Evolutionary conservation across 78 protist species (phyloP), one percentile per base, ranked within the genome.

Genomic region (Polysphondylium violaceum): DNA sequence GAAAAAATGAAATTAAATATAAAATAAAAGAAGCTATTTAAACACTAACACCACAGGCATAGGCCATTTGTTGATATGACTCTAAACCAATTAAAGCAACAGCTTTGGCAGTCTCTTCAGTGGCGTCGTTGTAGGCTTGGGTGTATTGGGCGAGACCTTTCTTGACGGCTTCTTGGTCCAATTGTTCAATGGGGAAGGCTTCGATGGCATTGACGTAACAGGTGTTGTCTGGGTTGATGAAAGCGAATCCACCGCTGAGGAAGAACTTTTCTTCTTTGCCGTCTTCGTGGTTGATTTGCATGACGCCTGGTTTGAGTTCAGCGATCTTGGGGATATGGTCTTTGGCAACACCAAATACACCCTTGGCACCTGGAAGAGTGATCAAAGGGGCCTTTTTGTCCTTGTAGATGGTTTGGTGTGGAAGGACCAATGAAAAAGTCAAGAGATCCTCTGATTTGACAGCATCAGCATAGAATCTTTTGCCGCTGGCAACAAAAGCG

Each of bases 211-310:
- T 88, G 94, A 88, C 61, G 60, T 78, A 78, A 73, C 81, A 76
- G 41, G 79, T 44, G 5, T 86, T 0, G 44, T 83, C 91, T 83
- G 77, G 79, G 43, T 83, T 83, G 73, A 88, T 64, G 35, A 88
- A 88, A 40, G 94, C 94, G 58, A 88, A 88, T 14, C 94, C 94
- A 67, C 94, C 94, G 21, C 86, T 71, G 72, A 88, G 25, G 53
- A 88, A 88, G 89, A 56, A 88, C 47, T 88, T 88, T 31, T 88
- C 94, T 2, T 41, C 38, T 19, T 63, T 78, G 23, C 79, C 79
- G 68, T 58, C 31, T 41, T 69, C 76, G 79, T 76, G 91, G 31
- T 83, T 74, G 40, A 88, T 73, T 51, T 67, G 78, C 27, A 88
- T 41, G 9, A 88, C 87, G 36, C 94, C 94, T 78, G 94, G 87